phyloP scores from a whole-genome alignment of 2,329 filamentous ascomycete genomes.

The Alternaria triticimaculans region DNA sequence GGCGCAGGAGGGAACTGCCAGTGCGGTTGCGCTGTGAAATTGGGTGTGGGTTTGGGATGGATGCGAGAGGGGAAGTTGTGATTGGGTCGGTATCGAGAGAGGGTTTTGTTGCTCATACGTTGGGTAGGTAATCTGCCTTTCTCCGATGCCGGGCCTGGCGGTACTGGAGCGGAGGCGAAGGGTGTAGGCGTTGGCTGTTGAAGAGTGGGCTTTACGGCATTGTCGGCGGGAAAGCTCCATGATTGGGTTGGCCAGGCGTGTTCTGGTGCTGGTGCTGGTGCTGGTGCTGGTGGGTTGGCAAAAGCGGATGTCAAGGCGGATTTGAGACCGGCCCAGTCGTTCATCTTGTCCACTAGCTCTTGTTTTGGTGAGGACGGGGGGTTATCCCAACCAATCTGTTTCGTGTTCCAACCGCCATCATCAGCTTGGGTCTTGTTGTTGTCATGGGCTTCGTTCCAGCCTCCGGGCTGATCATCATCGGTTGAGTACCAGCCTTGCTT shows the following conservation, averaged over 20 bases:
- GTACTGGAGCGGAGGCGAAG: no score
- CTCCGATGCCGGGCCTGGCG: no score
- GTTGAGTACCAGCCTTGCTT: not conserved
- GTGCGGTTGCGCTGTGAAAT: conserved; percentile 33
- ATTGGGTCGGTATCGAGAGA: conserved; percentile 12
- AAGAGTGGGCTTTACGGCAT: not conserved
- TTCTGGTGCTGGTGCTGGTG: not conserved
- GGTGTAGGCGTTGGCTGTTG: not conserved
- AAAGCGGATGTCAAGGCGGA: not conserved
- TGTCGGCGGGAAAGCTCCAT: not conserved
- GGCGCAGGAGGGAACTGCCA: conserved; percentile 36
- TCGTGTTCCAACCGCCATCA: not conserved
- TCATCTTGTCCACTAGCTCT: not conserved
- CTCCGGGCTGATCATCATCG: not conserved
- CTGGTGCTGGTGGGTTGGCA: not conserved
- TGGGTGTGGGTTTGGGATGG: not conserved
- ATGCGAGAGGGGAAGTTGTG: not conserved
- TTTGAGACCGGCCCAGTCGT: not conserved
- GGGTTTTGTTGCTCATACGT: conserved; percentile 20
- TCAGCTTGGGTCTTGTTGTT: not conserved
- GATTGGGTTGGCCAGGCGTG: not conserved
- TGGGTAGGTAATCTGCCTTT: not conserved
- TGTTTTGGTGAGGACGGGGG: not conserved
- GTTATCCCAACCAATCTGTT: not conserved
- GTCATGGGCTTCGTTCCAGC: not conserved